Conservation (phyloP, 148 eudicot species). For the Gaultheria prostrata region DNA sequence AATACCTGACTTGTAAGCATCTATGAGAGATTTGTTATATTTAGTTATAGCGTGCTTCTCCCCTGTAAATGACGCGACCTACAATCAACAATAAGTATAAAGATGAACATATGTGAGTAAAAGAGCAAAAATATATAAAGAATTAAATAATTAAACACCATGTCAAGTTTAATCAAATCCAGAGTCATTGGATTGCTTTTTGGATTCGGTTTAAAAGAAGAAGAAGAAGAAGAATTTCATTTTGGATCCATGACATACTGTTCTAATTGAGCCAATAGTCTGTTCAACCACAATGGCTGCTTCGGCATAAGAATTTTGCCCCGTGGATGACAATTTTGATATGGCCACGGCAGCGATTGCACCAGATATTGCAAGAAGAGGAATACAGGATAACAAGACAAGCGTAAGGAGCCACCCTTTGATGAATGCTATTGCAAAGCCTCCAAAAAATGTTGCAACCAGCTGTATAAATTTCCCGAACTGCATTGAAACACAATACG, state of each 20-base stretch:
- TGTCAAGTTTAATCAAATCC: no score
- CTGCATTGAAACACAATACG: conserved; percentile 32
- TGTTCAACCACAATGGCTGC: conserved; percentile 77
- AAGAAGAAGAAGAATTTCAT: no score
- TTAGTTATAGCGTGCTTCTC: conserved; percentile 52
- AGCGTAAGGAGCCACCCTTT: conserved; percentile 86
- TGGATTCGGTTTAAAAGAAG: neutral
- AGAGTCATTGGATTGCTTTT: neutral
- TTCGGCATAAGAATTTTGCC: conserved; percentile 68
- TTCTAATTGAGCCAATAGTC: conserved; percentile 79
- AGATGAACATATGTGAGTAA: no score
- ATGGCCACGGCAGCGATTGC: conserved; percentile 38
- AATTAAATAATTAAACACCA: no score
- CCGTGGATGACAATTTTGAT: conserved; percentile 54
- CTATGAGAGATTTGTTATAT: conserved; percentile 31
- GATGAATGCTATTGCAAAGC: conserved; percentile 68
- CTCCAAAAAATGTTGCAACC: conserved; percentile 62
- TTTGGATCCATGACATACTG: conserved; percentile 36
- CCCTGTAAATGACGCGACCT: conserved; percentile 88
- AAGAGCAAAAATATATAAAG: no score
- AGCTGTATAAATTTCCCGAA: conserved; percentile 78
- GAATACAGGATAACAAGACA: conserved; percentile 63
- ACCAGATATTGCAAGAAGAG: conserved; percentile 60
- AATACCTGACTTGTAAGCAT: conserved; percentile 59
- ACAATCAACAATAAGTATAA: neutral